Evolutionary conservation across 768 basidiomycete genomes (phyloP), one percentile per base, ranked within the genome.

Genomic region (Termitomyces sp.): DNA sequence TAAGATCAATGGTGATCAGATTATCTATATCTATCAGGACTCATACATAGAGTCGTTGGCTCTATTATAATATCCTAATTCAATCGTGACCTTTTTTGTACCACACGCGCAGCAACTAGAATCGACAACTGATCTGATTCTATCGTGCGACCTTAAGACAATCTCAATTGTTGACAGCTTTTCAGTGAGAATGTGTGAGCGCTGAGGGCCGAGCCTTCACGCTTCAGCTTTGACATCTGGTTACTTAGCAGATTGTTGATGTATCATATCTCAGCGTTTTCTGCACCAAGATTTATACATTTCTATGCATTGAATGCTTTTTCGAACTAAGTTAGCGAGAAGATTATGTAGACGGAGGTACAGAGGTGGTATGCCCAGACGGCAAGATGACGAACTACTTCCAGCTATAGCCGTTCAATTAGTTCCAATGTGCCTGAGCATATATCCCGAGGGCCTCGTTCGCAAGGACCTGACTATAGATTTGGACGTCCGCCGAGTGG

Each of bases 361-460:
- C n/a, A 10, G 9, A 30, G 16, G 26, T 47, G 9, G 28, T 13
- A 50, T 35, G 11, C 2, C 48, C 49, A 16, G 48, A 49, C 5
- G 7, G 14, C 35, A 24, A 36, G 35, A 36, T 16, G 4, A 52
- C 26, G 2, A n/a, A n/a, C n/a, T n/a, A 38, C 26, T n/a, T 26
- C 5, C 10, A 38, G 24, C 24, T 2, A 52, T 24, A n/a, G 3
- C 5, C 1, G 18, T 26, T 52, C 11, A 1, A 35, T 44, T 61
- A 79, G 60, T 78, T 79, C 80, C 79, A 80, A 30, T 60, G 68
- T 13, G 61, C 56, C 66, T 81, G 71, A 4, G 87, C 87, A 66
- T 79, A 89, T 32, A 81, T 57, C 10, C 83, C 86, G 49, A 87
- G 70, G 20, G 79, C 77, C 57, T 76, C 72, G 59, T 79, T 81